Conservation (phyloP, 768 basidiomycete genomes). For the Lactarius pseudohatsudake region DNA sequence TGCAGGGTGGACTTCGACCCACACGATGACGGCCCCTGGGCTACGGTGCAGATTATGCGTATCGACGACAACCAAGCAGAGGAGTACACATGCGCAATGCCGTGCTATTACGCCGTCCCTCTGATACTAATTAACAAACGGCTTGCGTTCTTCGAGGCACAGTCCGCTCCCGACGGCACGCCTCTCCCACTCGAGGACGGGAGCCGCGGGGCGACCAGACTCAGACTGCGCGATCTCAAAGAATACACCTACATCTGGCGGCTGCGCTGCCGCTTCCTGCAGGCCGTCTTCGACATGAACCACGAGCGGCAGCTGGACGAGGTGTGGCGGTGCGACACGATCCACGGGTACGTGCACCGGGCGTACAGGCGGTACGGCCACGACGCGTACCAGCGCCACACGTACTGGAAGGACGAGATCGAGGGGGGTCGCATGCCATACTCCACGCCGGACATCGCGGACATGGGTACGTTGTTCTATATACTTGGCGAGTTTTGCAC, state of each 20-base stretch:
- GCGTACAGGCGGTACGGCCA: conserved; percentile 20
- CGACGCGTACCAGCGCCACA: conserved; percentile 8
- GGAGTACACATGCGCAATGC: conserved; percentile 13
- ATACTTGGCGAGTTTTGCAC: neutral
- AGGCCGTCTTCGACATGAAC: conserved; percentile 21
- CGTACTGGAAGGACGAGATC: conserved; percentile 17
- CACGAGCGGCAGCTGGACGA: conserved; percentile 9
- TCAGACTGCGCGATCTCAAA: neutral
- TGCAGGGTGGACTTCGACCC: conserved; percentile 10
- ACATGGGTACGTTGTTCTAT: conserved; percentile 15
- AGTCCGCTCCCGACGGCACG: conserved; percentile 15
- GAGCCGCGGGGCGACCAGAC: neutral
- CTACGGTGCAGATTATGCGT: conserved; percentile 9
- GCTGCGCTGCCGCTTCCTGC: conserved; percentile 17
- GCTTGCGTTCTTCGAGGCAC: conserved; percentile 21
- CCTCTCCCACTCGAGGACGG: neutral
- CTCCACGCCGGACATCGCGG: conserved; percentile 4
- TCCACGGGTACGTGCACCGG: conserved; percentile 22
- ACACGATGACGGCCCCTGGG: conserved; percentile 17
- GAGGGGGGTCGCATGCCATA: conserved; percentile 13
- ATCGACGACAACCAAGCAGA: neutral
- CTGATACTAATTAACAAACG: conserved; percentile 25
- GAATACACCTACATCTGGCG: conserved; percentile 22
- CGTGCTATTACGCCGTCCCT: conserved; percentile 23
- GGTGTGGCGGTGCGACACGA: neutral